Conservation (phyloP, 495 filamentous ascomycete genomes). For the Xylaria intraflava region DNA sequence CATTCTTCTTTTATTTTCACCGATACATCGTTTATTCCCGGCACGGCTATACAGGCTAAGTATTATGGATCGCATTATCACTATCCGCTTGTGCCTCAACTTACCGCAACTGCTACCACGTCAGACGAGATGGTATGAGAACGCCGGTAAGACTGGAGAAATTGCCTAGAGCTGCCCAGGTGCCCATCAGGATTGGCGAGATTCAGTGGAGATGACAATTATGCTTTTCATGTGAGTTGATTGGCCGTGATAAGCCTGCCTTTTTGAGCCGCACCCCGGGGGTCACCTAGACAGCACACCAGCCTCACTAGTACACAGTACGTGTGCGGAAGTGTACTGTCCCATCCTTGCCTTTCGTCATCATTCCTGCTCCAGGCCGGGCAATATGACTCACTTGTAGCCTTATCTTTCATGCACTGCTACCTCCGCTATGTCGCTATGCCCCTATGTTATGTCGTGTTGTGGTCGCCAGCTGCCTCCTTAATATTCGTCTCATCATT, state of each 20-base stretch:
- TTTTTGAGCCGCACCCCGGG: conserved; percentile 10
- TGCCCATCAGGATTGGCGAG: no score
- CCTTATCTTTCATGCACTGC: conserved; percentile 10
- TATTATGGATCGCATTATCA: no score
- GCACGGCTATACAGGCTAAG: no score
- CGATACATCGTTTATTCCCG: no score
- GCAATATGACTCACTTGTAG: conserved; percentile 12
- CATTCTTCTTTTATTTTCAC: not conserved
- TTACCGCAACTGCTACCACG: no score
- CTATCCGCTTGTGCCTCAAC: not conserved
- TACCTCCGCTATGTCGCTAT: not conserved
- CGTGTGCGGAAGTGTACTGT: no score
- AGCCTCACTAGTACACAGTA: conserved; percentile 1
- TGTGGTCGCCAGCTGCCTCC: not conserved
- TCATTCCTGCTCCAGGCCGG: conserved; percentile 11
- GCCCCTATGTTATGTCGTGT: no score
- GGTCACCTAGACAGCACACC: no score
- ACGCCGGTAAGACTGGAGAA: no score
- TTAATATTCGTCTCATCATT: not conserved
- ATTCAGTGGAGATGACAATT: conserved; percentile 6
- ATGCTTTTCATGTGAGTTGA: not conserved
- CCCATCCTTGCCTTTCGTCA: conserved; percentile 5
- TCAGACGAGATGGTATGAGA: no score
- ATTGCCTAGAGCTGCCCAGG: no score
- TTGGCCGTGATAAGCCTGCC: conserved; percentile 3